These are phyloP conservation scores for Lepraria neglecta DNA, from an alignment of 495 filamentous ascomycete genomes.

Conservation along the genomic window DNA sequence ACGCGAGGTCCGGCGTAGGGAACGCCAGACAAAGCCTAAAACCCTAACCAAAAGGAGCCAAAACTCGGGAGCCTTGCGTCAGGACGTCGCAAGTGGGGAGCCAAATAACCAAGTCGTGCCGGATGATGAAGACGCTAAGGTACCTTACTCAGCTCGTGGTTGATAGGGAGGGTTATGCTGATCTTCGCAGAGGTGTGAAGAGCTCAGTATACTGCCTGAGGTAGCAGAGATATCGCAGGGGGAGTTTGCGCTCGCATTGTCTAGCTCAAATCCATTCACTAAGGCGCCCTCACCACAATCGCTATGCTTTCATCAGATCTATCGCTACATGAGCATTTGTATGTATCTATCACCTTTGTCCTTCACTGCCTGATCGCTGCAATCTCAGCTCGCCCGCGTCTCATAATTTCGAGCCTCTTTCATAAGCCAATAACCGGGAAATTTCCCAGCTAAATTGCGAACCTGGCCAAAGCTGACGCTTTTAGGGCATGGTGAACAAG, in stretches of 20 bases:
- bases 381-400: background rate
- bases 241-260: background rate
- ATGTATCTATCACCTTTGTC: background rate
- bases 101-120: background rate
- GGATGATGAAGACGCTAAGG: background rate
- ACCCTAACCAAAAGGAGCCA: background rate
- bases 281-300: background rate
- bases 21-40: background rate
- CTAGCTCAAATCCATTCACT: background rate
- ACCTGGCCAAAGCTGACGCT: background rate
- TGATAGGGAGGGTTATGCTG: background rate
- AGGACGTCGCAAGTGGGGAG: slow-evolving; percentile 5
- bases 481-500: slow-evolving; percentile 4
- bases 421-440: background rate
- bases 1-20: slow-evolving; percentile 7
- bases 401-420: background rate
- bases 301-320: background rate
- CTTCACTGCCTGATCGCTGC: background rate
- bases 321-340: background rate
- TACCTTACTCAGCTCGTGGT: background rate
- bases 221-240: background rate
- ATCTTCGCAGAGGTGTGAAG: background rate
- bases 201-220: slow-evolving; percentile 3
- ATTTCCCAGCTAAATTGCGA: background rate
- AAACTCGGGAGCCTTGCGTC: background rate